Percentiles rank a stretch among this genome's conserved stretches.
Conservation (phyloP, 2,329 filamentous ascomycete species). For the Verticillium tricorpus region DNA sequence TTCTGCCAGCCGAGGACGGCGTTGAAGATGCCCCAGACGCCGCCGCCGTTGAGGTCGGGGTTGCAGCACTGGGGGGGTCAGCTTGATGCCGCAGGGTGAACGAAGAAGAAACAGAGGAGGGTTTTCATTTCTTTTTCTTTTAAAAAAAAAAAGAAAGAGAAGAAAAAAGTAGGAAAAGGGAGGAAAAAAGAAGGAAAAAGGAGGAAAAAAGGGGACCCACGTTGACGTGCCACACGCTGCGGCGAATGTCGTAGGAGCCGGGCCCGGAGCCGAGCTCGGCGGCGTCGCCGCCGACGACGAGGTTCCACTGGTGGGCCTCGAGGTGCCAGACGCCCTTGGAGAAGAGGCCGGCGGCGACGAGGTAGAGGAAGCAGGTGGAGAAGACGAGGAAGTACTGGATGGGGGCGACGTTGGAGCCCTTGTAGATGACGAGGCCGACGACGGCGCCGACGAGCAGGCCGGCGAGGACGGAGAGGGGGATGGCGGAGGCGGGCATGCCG, state of each 20-base stretch:
- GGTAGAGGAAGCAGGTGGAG: conserved; percentile 75
- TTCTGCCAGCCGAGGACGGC: conserved; percentile 58
- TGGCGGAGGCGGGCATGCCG: conserved; percentile 60
- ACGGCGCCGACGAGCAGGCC: conserved; percentile 59
- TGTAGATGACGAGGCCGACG: conserved; percentile 69
- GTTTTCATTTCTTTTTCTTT: too few species aligned
- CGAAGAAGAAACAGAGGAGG: too few species aligned
- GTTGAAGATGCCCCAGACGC: conserved; percentile 71
- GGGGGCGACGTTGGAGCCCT: conserved; percentile 23
- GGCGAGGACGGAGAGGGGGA: conserved; percentile 65
- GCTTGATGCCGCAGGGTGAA: conserved; percentile 25
- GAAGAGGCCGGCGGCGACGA: conserved; percentile 77
- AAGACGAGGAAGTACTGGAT: conserved; percentile 69
- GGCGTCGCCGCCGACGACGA: conserved; percentile 52
- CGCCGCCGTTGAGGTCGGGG: conserved; percentile 57
- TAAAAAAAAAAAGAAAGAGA: too few species aligned
- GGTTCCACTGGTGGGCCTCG: conserved; percentile 60
- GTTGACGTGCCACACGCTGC: conserved; percentile 80
- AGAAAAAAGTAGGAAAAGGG: too few species aligned
- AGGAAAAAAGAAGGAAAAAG: too few species aligned
- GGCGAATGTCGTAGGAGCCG: conserved; percentile 71
- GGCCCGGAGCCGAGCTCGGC: conserved; percentile 50
- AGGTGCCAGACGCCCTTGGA: conserved; percentile 70
- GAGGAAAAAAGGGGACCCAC: conserved; percentile 32
- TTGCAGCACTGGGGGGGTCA: conserved; percentile 55